Evolutionary conservation across 495 filamentous ascomycete genomes (phyloP), one percentile per base, ranked within the genome.

Genomic region (Pseudoneurospora amorphoporcata): DNA sequence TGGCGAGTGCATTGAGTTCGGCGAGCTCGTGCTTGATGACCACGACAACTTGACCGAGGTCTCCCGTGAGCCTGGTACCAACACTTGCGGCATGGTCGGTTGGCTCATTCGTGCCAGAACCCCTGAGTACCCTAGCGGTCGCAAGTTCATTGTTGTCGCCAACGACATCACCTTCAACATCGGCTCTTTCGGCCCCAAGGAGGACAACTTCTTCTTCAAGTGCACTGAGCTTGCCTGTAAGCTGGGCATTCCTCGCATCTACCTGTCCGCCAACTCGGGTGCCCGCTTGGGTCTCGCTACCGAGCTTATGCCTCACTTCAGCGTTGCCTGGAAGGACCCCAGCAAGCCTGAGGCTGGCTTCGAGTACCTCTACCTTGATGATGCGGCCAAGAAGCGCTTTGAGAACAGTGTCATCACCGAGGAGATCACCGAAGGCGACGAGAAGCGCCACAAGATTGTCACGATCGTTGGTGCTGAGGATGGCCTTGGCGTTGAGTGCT

Each of bases 151-250:
- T 79, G 92, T 99, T 74, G 90, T 99, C 71, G 94, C 95, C 87
- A 99, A 99, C 86, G 95, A 99, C 79, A 98, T 99, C 82, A 99
- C 95, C 32, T 98, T 92, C 87, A 95, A 95, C 86, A 99, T 98
- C 77, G 95, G 95, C 77, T 97, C 93, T 17, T 99, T 99, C 82
- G 95, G 95, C 70, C 95, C 95, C 19, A 88, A 89, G 82, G 95
- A 99, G 84, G 95, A 99, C 82, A 92, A 92, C 75, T 99, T 97
- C 89, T 99, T 99, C 90, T 90, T 94, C 85, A 98, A 98, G 87
- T 99, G 95, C 83, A 97, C 95, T 14, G 94, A 99, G 82, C 86
- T 98, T 72, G 95, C 95, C 70, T 87, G 94, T 74, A 94, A 92
- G 83, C 84, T 97, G 70, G 95, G 95, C 68, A 97, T 99, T 79